These are phyloP conservation scores for Cyclocybe aegerita DNA, from an alignment of 768 basidiomycete genomes.

Conservation along the genomic window DNA sequence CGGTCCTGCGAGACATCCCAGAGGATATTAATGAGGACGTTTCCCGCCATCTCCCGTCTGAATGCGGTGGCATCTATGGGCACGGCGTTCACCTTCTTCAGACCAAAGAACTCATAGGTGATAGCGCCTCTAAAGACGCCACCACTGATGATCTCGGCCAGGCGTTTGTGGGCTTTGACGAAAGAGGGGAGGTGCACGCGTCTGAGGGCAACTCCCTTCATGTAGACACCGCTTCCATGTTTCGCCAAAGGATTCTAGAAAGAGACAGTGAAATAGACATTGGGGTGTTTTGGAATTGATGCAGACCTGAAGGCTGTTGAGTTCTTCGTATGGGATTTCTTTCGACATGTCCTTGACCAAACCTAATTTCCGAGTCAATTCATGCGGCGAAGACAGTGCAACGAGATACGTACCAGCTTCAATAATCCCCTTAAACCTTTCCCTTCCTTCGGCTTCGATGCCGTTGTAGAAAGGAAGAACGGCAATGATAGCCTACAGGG, in stretches of 20 bases:
- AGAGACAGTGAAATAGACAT: not conserved
- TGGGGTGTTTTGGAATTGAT: not conserved
- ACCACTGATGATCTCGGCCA: slow-evolving; percentile 21
- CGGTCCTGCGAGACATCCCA: slow-evolving; percentile 33
- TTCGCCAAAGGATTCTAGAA: slow-evolving; percentile 31
- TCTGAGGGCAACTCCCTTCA: slow-evolving; percentile 36
- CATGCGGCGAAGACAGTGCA: too few species aligned
- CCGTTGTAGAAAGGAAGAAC: slow-evolving; percentile 46
- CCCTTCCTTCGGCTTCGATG: slow-evolving; percentile 42
- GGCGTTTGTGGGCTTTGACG: slow-evolving; percentile 22
- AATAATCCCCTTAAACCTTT: slow-evolving; percentile 40
- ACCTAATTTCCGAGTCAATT: slow-evolving; percentile 20
- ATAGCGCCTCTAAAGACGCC: slow-evolving; percentile 23
- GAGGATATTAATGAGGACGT: slow-evolving; percentile 26
- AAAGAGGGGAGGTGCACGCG: slow-evolving; percentile 23
- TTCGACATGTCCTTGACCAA: slow-evolving; percentile 34
- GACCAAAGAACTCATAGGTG: slow-evolving; percentile 40
- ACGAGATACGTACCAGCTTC: slow-evolving; percentile 34
- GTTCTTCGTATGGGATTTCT: slow-evolving; percentile 44
- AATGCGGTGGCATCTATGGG: slow-evolving; percentile 33
- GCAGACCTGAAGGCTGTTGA: slow-evolving; percentile 39
- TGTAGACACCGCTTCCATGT: slow-evolving; percentile 36
- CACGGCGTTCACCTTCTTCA: slow-evolving; percentile 33
- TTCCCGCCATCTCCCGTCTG: slow-evolving; percentile 30
- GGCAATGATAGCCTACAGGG: slow-evolving; percentile 33